Evolutionary conservation across 2,329 filamentous ascomycete species (phyloP), one percentile per base, ranked within the genome.

Genomic region (Aureobasidium leucospermi): DNA sequence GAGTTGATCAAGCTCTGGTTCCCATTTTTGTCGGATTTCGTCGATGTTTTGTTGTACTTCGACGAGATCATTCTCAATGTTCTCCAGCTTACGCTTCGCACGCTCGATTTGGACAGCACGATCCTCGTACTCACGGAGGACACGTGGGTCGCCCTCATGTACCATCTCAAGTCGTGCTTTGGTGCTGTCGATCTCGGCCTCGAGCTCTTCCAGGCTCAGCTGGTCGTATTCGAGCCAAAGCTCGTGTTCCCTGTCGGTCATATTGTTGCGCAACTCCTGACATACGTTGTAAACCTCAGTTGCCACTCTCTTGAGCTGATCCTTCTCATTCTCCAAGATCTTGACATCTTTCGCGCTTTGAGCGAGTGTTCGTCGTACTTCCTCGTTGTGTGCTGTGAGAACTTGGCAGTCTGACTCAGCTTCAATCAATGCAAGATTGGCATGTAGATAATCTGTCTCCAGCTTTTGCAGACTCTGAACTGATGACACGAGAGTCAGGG

Each of bases 1-100:
- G 2, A 99, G 80, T 23, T 78, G 79, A 65, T 97, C 92, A 2
- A 99, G 80, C 66, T 82, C 76, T 0, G 91, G 91, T 73, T 97
- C 94, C 89, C 91, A 99, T 63, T 82, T 78, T 15, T 77, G 77
- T 66, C 87, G 86, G 59, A 96, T 75, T 39, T 84, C 79, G 0
- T 76, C 73, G 62, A 96, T 93, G 48, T 82, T 78, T 11, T 70
- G 68, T 15, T 78, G 77, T 15, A 87, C 73, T 2, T 78, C 74
- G 2, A 79, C 79, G 9, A 94, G 76, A 57, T 81, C 79, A 5
- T 70, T 70, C 32, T 81, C 78, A 43, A 82, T 77, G 2, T 78
- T 75, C 7, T 81, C 78, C 23, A 88, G 75, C 68, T 86, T 85
- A 15, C 74, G 74, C 62, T 79, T 79, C n/a, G 89, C 74, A 59